These are phyloP conservation scores for Trypanosoma lewisi DNA, from an alignment of 208 protist species.

Conservation along the genomic window DNA sequence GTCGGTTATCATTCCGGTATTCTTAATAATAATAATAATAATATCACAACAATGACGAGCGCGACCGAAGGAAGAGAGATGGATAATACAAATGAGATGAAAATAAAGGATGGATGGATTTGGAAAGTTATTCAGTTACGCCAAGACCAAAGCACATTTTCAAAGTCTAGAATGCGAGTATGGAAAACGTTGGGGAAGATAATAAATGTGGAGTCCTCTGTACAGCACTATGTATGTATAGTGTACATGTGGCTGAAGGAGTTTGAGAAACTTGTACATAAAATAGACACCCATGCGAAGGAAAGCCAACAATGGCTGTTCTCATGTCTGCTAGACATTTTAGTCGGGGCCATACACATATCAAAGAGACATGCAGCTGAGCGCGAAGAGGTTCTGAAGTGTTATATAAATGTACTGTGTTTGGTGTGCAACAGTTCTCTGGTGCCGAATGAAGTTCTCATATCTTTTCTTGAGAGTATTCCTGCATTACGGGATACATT, in stretches of 20 bases:
- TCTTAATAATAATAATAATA: constrained; percentile 7
- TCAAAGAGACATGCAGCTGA: constrained; percentile 23
- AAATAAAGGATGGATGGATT: constrained; percentile 20
- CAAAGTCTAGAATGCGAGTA: constrained; percentile 12
- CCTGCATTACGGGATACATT: constrained; percentile 6
- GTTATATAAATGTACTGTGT: constrained; percentile 14
- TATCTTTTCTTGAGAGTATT: constrained; percentile 14
- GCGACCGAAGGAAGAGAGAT: neutral
- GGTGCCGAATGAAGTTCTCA: constrained; percentile 17
- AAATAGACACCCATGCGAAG: neutral
- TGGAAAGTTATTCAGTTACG: constrained; percentile 26
- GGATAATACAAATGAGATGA: neutral
- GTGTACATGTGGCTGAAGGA: constrained; percentile 10
- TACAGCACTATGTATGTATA: constrained; percentile 15
- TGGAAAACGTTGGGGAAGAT: constrained; percentile 27
- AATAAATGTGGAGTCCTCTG: constrained; percentile 10
- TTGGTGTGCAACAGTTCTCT: constrained; percentile 21
- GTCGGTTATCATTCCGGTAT: constrained; percentile 21
- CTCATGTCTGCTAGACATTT: constrained; percentile 18
- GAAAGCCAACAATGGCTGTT: constrained; percentile 23
- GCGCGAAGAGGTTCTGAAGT: constrained; percentile 12
- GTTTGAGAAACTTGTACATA: constrained; percentile 13
- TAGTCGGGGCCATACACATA: constrained; percentile 18
- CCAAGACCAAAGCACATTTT: constrained; percentile 28
- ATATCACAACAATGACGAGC: too few species aligned